Evolutionary conservation across 495 filamentous ascomycete genomes (phyloP).

Genomic region (Penicillium coprophilum): DNA sequence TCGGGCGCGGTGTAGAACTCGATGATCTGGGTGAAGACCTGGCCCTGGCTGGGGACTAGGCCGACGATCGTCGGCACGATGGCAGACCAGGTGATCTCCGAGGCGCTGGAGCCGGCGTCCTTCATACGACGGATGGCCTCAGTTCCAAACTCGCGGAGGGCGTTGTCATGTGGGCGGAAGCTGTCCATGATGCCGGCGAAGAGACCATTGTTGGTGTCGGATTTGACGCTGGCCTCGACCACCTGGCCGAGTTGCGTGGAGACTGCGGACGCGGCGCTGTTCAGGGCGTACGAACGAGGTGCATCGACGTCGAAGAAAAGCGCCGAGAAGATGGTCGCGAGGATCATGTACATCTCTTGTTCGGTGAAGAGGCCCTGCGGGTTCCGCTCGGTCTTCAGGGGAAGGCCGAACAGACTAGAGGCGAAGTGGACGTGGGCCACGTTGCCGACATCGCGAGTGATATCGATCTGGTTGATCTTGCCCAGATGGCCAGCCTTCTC

Average conservation of each 20-base stretch:
- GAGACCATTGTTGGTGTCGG: slow-evolving; percentile 54
- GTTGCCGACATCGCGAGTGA: slow-evolving; percentile 75
- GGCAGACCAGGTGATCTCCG: slow-evolving; percentile 73
- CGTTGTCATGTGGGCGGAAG: slow-evolving; percentile 51
- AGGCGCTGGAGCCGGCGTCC: slow-evolving; percentile 60
- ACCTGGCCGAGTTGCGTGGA: slow-evolving; percentile 60
- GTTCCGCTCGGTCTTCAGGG: slow-evolving; percentile 68
- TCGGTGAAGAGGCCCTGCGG: slow-evolving; percentile 72
- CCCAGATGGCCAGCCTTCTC: slow-evolving; percentile 61
- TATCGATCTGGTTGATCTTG: slow-evolving; percentile 67
- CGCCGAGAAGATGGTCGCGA: slow-evolving; percentile 63
- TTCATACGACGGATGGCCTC: slow-evolving; percentile 68
- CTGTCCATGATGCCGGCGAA: slow-evolving; percentile 58
- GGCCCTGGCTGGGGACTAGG: slow-evolving; percentile 68
- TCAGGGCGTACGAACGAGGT: slow-evolving; percentile 54
- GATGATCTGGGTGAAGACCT: slow-evolving; percentile 73
- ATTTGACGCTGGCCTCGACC: slow-evolving; percentile 65
- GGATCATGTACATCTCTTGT: slow-evolving; percentile 75
- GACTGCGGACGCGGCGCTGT: slow-evolving; percentile 61
- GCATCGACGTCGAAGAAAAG: slow-evolving; percentile 58
- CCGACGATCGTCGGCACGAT: slow-evolving; percentile 62
- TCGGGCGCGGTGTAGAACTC: slow-evolving; percentile 71
- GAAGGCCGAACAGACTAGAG: slow-evolving; percentile 68
- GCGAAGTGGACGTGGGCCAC: slow-evolving; percentile 71
- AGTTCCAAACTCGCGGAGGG: slow-evolving; percentile 64